Percentiles rank a stretch among this genome's conserved stretches.
Evolutionary conservation across 306 rosid species (phyloP).

Genomic region (Cicer yamashitae): DNA sequence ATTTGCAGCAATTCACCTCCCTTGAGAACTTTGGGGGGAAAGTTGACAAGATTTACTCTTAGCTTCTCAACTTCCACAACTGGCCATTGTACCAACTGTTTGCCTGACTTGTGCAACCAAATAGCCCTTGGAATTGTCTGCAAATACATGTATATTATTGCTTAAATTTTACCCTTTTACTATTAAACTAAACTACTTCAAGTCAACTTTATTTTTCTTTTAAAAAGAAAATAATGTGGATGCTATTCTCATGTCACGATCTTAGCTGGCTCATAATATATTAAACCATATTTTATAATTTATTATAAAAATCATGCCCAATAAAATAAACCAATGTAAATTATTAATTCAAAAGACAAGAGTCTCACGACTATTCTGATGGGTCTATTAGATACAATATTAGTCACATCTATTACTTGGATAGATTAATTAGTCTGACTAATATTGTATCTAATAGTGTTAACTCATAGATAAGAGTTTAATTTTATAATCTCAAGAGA

Average conservation of each 20-base stretch:
- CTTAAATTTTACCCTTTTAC: neutral
- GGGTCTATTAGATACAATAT: too few relatives aligned
- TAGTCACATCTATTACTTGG: too few relatives aligned
- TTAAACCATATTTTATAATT: constrained; percentile 8
- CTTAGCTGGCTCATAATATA: constrained; percentile 35
- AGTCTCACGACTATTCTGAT: neutral
- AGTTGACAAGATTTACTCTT: constrained; percentile 47
- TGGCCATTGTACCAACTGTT: constrained; percentile 84
- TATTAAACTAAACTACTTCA: neutral
- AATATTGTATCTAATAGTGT: too few relatives aligned
- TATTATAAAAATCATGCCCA: neutral
- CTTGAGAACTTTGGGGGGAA: constrained; percentile 50
- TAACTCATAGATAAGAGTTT: too few relatives aligned
- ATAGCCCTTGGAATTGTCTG: constrained; percentile 75
- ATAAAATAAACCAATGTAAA: constrained; percentile 1
- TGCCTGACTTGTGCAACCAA: constrained; percentile 70
- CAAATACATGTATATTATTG: constrained; percentile 21
- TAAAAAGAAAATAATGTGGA: neutral
- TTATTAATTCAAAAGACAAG: neutral
- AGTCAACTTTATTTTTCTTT: constrained; percentile 18
- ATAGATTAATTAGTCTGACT: too few relatives aligned
- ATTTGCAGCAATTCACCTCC: constrained; percentile 54
- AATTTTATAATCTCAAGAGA: too few relatives aligned
- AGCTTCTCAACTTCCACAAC: constrained; percentile 69
- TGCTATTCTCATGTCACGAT: neutral